Evolutionary conservation across 805 yeast species (phyloP).

Genomic region (Cyberlindnera xishuangbannaensis): DNA sequence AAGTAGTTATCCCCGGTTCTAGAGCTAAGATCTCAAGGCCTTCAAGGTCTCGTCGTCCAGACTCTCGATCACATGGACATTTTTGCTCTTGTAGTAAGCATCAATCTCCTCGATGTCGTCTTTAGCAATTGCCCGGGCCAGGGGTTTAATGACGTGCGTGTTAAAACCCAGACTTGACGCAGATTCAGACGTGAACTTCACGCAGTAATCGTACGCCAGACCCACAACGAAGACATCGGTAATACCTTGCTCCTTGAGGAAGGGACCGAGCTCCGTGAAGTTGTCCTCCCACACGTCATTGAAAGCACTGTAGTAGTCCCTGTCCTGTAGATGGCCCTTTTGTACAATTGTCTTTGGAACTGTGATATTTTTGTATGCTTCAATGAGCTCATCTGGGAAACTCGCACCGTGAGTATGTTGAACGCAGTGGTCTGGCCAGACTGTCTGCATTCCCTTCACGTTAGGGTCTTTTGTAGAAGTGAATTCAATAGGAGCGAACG

Average conservation of each 20-base stretch:
- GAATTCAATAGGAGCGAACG: constrained; percentile 47
- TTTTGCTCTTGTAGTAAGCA: constrained; percentile 25
- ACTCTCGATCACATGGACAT: constrained; percentile 27
- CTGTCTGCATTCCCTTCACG: constrained; percentile 34
- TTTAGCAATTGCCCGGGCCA: constrained; percentile 51
- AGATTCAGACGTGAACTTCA: constrained; percentile 69
- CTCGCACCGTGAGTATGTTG: constrained; percentile 64
- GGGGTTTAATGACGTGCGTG: constrained; percentile 54
- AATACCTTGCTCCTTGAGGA: constrained; percentile 41
- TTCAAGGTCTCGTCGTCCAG: constrained; percentile 9
- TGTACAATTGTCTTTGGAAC: constrained; percentile 42
- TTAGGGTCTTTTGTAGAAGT: constrained; percentile 40
- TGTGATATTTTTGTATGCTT: constrained; percentile 27
- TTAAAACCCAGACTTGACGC: constrained; percentile 55
- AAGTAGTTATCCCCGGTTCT: too few relatives aligned
- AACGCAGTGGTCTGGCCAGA: constrained; percentile 94
- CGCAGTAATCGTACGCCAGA: constrained; percentile 84
- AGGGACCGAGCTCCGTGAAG: constrained; percentile 55
- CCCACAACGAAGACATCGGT: constrained; percentile 71
- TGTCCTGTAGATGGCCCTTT: constrained; percentile 66
- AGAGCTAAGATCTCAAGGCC: too few relatives aligned
- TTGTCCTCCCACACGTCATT: constrained; percentile 71
- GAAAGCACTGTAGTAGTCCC: constrained; percentile 88
- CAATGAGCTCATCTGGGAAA: constrained; percentile 46
- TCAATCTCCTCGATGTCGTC: constrained; percentile 34